These are phyloP conservation scores for Aspergillus clavatus DNA, from an alignment of 2,329 filamentous ascomycete genomes.

Conservation along the genomic window DNA sequence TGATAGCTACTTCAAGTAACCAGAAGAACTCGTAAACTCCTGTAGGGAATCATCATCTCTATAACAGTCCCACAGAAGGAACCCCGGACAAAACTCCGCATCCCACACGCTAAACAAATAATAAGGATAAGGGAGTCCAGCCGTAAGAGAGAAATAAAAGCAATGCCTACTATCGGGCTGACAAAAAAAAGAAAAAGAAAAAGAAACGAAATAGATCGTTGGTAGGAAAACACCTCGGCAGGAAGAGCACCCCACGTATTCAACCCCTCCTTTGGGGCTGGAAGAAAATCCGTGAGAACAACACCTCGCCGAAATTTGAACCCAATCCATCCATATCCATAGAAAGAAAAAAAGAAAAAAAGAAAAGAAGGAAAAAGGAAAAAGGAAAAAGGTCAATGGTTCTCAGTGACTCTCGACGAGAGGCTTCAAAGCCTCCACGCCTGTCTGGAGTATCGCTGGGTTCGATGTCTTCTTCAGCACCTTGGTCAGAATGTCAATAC, in stretches of 20 bases:
- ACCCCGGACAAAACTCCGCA: not conserved
- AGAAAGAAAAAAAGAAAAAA: slow-evolving; percentile 5
- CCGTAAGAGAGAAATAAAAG: not conserved
- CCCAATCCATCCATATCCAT: slow-evolving; percentile 2
- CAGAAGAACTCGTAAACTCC: not conserved
- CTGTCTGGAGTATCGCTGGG: slow-evolving; percentile 64
- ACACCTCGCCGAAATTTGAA: slow-evolving; percentile 1
- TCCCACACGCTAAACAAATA: not conserved
- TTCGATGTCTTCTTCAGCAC: slow-evolving; percentile 65
- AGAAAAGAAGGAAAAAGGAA: slow-evolving; percentile 6
- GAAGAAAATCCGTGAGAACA: not conserved
- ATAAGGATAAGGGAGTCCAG: not conserved
- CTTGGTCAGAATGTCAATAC: slow-evolving; percentile 63
- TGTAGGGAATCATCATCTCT: not conserved
- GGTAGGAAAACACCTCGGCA: not conserved
- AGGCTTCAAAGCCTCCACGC: slow-evolving; percentile 67
- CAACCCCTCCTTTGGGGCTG: not conserved
- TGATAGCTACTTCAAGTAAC: no score
- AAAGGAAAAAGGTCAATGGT: slow-evolving; percentile 4
- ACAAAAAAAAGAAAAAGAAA: not conserved
- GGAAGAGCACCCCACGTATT: not conserved
- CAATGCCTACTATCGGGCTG: not conserved
- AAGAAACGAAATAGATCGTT: not conserved
- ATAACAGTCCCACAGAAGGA: not conserved
- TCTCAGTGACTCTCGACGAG: slow-evolving; percentile 44